Evolutionary conservation across 306 rosid species (phyloP).

Genomic region (Purshia tridentata): DNA sequence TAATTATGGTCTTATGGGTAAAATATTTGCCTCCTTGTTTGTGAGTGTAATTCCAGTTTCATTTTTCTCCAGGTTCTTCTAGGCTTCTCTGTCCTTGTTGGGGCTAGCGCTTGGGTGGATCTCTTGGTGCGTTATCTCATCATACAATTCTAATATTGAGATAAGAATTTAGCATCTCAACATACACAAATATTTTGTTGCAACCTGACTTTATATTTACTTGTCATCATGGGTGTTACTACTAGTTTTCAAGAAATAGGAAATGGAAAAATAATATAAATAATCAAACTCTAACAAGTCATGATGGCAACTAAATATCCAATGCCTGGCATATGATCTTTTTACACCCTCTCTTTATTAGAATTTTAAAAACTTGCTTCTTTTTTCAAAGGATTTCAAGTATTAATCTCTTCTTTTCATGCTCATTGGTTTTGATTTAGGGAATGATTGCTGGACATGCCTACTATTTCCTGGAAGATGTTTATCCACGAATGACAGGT

Average conservation of each 20-base stretch:
- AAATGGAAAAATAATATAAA: no score
- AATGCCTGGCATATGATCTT: background rate
- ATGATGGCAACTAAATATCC: background rate
- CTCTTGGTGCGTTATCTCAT: constrained; percentile 57
- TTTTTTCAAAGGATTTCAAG: background rate
- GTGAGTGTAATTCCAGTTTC: background rate
- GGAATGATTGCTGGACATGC: constrained; percentile 99
- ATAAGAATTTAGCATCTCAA: constrained; percentile 1
- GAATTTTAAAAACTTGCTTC: background rate
- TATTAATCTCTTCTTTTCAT: background rate
- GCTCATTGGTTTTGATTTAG: constrained; percentile 36
- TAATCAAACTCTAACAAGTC: background rate
- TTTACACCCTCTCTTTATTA: background rate
- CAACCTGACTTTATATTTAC: background rate
- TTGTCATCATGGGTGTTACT: background rate
- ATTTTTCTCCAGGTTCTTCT: constrained; percentile 62
- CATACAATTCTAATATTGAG: constrained; percentile 11
- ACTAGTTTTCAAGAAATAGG: no score
- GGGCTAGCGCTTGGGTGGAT: constrained; percentile 99
- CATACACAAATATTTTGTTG: background rate
- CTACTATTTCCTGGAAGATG: constrained; percentile 90
- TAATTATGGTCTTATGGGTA: background rate
- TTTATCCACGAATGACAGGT: constrained; percentile 87
- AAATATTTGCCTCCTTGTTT: background rate
- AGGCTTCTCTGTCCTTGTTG: constrained; percentile 92